These are phyloP conservation scores for Heritiera fomes DNA, from an alignment of 345 rosid species.

Conservation along the genomic window DNA sequence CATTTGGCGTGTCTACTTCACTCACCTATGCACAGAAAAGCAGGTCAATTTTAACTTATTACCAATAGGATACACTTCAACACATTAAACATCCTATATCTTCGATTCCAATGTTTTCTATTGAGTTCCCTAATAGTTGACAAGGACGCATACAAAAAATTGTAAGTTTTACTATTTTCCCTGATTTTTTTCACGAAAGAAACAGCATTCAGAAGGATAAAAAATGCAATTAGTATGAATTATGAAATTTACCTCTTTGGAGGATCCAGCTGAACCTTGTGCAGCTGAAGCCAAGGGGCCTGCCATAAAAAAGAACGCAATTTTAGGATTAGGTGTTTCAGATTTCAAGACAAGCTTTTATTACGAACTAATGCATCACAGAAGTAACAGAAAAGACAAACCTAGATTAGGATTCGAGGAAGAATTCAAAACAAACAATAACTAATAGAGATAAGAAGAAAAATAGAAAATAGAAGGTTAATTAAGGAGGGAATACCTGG, in stretches of 20 bases:
- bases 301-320: conserved; percentile 22
- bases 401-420: background rate
- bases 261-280: conserved; percentile 50
- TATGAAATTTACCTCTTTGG: conserved; percentile 50
- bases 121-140: background rate
- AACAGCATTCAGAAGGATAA: background rate
- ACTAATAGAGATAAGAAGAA: background rate
- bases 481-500: conserved; percentile 16
- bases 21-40: conserved; percentile 52
- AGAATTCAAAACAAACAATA: background rate
- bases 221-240: background rate
- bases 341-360: background rate
- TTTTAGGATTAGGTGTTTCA: background rate
- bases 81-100: background rate
- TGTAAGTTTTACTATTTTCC: background rate
- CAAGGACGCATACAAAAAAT: background rate
- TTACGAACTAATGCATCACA: background rate
- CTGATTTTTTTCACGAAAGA: background rate
- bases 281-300: conserved; percentile 47
- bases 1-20: conserved; percentile 40
- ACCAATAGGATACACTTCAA: background rate
- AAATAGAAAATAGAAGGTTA: conserved; percentile 12
- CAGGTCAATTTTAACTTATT: background rate
- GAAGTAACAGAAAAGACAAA: background rate
- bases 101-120: background rate